Percentiles rank a stretch among this genome's conserved stretches.
Evolutionary conservation across 1,284 basidiomycete genomes (phyloP).

Genomic region (Irpex sp.): DNA sequence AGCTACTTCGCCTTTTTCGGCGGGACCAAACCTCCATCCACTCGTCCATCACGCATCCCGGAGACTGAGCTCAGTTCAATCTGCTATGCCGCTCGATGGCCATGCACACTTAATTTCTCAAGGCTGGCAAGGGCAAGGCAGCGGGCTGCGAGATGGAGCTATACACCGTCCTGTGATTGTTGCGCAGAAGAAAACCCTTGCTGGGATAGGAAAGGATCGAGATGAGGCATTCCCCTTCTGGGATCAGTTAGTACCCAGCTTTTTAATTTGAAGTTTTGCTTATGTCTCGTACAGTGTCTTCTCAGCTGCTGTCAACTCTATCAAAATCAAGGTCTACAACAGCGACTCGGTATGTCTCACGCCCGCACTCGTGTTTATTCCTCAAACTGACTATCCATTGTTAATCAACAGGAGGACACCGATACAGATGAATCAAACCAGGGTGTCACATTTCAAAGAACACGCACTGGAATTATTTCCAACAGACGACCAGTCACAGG

Average conservation of each 20-base stretch:
- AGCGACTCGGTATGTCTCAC: constrained; percentile 36
- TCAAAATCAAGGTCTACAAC: constrained; percentile 63
- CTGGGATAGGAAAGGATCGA: constrained; percentile 85
- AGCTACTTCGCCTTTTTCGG: neutral
- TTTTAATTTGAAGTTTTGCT: neutral
- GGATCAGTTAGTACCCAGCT: constrained; percentile 73
- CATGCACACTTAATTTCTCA: constrained; percentile 77
- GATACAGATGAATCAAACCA: constrained; percentile 20
- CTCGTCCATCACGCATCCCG: neutral
- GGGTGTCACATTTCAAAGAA: constrained; percentile 44
- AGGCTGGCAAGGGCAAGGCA: constrained; percentile 86
- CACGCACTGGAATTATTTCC: constrained; percentile 74
- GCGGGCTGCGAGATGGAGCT: constrained; percentile 65
- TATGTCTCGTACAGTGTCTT: constrained; percentile 57
- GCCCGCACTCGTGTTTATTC: constrained; percentile 10
- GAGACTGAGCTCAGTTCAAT: neutral
- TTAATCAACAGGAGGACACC: constrained; percentile 23
- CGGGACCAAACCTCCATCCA: neutral
- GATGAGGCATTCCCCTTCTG: constrained; percentile 95
- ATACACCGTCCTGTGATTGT: constrained; percentile 73
- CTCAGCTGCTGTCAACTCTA: constrained; percentile 71
- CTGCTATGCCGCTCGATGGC: constrained; percentile 71
- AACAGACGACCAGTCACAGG: constrained; percentile 58
- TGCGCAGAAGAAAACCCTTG: constrained; percentile 79
- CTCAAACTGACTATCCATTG: neutral